These are phyloP conservation scores for Aureobasidium subglaciale DNA, from an alignment of 2,329 filamentous ascomycete genomes.

Conservation along the genomic window DNA sequence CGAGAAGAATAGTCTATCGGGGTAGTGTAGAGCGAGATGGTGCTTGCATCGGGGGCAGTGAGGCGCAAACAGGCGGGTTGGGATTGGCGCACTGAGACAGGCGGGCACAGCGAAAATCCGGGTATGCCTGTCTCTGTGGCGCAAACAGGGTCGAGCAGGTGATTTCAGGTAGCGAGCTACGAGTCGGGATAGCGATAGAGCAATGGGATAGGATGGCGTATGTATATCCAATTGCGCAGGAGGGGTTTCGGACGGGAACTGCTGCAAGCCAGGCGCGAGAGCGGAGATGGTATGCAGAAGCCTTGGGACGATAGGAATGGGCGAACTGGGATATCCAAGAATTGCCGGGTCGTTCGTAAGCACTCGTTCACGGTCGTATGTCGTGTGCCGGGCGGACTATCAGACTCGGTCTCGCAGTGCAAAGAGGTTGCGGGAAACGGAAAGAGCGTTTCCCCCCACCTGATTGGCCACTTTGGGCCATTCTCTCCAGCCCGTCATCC, in stretches of 20 bases:
- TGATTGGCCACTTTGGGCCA: neutral
- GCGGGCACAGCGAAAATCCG: constrained; percentile 8
- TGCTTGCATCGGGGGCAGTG: constrained; percentile 11
- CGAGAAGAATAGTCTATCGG: neutral
- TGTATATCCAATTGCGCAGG: neutral
- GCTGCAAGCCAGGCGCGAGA: neutral
- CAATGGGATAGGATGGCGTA: neutral
- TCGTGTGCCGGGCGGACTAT: neutral
- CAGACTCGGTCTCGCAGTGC: neutral
- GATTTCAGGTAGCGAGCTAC: neutral
- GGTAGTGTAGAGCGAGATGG: neutral
- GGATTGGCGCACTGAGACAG: constrained; percentile 12
- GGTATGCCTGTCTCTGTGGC: constrained; percentile 13
- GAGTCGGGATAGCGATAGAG: neutral
- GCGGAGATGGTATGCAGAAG: neutral
- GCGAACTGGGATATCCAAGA: neutral
- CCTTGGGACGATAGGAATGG: neutral
- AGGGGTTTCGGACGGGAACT: neutral
- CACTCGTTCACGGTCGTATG: neutral
- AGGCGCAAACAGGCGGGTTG: neutral
- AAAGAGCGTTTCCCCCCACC: neutral
- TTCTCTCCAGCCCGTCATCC: neutral
- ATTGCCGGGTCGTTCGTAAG: neutral
- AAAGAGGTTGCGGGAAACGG: neutral
- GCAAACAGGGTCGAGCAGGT: neutral